Base-by-base conservation (phyloP, 2,329 filamentous ascomycete genomes). In the Fusarium veterinarium region DNA sequence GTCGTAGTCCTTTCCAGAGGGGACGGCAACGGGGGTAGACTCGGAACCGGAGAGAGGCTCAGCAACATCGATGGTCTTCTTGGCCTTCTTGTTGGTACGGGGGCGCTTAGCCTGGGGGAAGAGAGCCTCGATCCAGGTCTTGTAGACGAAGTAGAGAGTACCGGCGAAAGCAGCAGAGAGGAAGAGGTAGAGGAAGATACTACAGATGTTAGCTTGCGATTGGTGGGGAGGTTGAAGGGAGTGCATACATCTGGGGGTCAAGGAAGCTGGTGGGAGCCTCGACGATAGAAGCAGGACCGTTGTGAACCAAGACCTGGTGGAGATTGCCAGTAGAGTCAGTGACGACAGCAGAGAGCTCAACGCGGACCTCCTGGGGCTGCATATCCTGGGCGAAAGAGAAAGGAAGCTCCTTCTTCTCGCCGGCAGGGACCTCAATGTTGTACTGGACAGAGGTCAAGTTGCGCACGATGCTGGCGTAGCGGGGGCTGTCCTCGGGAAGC, bases 121-220 rank as follows among this genome's bases (percentile, higher is more conserved):
- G 81, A 99, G 93, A 19, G 95, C 92, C 79, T 95, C 93, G 84
- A 99, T 93, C 95, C 95, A 98, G 79, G 95, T 97, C 87, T 92
- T 96, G 90, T 99, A 99, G 85, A 98, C 94, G 84, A 97, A 97
- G 90, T 95, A 98, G 81, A 92, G 90, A 60, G 92, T 94, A 71
- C 93, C 95, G 74, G 85, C 90, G 81, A 97, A 97, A 72, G 88
- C 89, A 70, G 88, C 91, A 60, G 92, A 87, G 77, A 99, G 92
- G 87, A 98, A 91, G 81, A 97, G 88, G 87, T 98, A 98, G 72
- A 99, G 91, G 91, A 99, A 99, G 85, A 98, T 94, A 81, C 96
- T 98, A 61, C 19, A 14, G 6, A 23, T 1, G 6, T 72, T 60
- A 70, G 71, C 38, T 48, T 45, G 19, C 25, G 37, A 12, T 28